Evolutionary conservation across 1,139 yeast species (phyloP), one percentile per base, ranked within the genome.

Genomic region (Hansenula lynferdii): DNA sequence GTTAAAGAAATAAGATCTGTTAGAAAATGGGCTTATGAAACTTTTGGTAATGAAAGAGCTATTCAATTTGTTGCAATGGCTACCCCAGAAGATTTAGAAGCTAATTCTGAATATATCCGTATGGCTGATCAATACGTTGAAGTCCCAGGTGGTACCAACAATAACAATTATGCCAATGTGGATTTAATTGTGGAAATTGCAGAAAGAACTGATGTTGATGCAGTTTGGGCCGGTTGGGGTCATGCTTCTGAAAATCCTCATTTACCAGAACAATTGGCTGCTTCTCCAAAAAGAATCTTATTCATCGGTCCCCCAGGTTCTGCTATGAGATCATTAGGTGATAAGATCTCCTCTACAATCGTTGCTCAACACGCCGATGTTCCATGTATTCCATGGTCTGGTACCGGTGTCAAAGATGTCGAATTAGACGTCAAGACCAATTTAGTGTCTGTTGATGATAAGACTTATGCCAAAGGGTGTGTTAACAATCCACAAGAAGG

Each of bases 201-300:
- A 31, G 98, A 92, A 69, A 83, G 97, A 68, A 83, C 96, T 37
- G 78, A 87, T 50, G 97, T 85, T 42, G 96, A 92, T 61, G 99
- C 98, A 20, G 99, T 92, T 43, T 92, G 99, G 99, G 98, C 99
- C 26, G 99, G 99, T 53, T 85, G 97, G 97, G 99, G 99, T 54
- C 98, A 94, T 62, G 99, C 99, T 28, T 86, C 96, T 19, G 99
- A 92, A 68, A 92, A 94, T 67, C 99, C 99, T 15, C 65, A 72
- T 42, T 77, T 92, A 51, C 99, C 99, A 32, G 98, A 92, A 65
- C 80, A 76, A 61, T 73, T 92, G 62, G 97, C 97, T 17, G 83
- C 85, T 23, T 86, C 96, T 15, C 89, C 90, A 41, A 84, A 87
- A 63, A 85, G 75, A 57, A 85, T 92, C 55, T 74, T 92, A 42